These are phyloP conservation scores for Guadua angustifolia DNA, from an alignment of 176 grass and related monocot genomes.

Conservation along the genomic window DNA sequence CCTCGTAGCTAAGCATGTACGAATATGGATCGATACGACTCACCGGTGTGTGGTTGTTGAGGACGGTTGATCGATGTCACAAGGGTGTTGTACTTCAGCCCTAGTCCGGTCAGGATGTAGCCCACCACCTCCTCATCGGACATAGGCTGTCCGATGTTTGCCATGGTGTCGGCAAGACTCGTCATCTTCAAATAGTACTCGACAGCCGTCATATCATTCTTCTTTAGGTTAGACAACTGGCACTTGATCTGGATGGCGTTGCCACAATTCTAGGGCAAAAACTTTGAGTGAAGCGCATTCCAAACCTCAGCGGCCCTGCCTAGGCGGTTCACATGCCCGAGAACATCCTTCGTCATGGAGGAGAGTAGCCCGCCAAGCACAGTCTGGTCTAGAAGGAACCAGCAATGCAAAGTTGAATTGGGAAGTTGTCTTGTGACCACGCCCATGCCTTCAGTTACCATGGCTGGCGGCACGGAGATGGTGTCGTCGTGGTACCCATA, in stretches of 20 bases:
- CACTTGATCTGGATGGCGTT: background rate
- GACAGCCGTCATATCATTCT: background rate
- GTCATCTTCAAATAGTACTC: background rate
- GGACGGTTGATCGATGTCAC: background rate
- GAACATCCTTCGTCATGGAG: background rate
- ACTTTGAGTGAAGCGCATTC: background rate
- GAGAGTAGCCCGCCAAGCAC: background rate
- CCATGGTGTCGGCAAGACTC: background rate
- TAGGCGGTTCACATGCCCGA: background rate
- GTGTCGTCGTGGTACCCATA: too few species aligned
- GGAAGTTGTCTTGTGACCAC: too few species aligned
- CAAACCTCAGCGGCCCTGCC: background rate
- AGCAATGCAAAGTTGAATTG: too few species aligned
- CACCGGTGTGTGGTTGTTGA: background rate
- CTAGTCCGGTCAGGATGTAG: background rate
- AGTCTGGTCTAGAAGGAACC: background rate
- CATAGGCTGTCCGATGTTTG: background rate
- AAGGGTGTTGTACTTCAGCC: background rate
- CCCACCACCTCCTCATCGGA: background rate
- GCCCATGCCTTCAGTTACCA: too few species aligned
- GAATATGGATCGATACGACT: background rate
- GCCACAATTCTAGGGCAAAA: background rate
- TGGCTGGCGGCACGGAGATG: too few species aligned
- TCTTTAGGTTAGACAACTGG: background rate
- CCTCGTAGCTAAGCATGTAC: background rate